A percentile compares a stretch with the other conserved stretches of the same genome.
phyloP scores from a whole-genome alignment of 192 early-diverging fungal species.

The Phycomyces blakesleeanus region DNA sequence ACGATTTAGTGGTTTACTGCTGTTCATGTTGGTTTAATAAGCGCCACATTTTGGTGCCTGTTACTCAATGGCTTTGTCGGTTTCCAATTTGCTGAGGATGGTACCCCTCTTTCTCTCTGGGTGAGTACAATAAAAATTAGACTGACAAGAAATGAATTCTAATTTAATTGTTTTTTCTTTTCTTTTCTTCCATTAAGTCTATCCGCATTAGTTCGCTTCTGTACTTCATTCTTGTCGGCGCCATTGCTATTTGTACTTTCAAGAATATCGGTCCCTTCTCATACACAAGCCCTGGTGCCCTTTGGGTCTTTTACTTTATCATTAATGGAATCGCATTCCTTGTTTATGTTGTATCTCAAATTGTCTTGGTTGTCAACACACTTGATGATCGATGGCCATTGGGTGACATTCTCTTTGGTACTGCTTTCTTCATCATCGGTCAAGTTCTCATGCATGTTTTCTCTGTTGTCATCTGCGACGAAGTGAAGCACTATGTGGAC shows the following conservation, averaged over 20 bases:
- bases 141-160: not conserved
- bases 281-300: slow-evolving; percentile 57
- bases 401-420: slow-evolving; percentile 88
- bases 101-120: slow-evolving; percentile 91
- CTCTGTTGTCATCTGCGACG: slow-evolving; percentile 77
- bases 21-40: slow-evolving; percentile 73
- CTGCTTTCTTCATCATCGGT: slow-evolving; percentile 83
- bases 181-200: slow-evolving; percentile 53
- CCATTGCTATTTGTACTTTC: slow-evolving; percentile 85
- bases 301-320: slow-evolving; percentile 88
- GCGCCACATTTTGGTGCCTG: slow-evolving; percentile 88
- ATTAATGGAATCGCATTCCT: slow-evolving; percentile 78
- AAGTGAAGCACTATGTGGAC: slow-evolving; percentile 93
- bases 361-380: slow-evolving; percentile 91
- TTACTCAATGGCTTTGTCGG: slow-evolving; percentile 94
- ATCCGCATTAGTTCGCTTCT: slow-evolving; percentile 81
- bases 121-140: slow-evolving; percentile 23
- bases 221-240: slow-evolving; percentile 74
- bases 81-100: slow-evolving; percentile 97
- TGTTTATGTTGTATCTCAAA: slow-evolving; percentile 86
- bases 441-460: slow-evolving; percentile 81
- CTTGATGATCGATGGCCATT: slow-evolving; percentile 96
- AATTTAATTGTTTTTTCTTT: slow-evolving; percentile 4
- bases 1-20: slow-evolving; percentile 81
- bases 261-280: slow-evolving; percentile 58